A percentile compares a stretch with the other conserved stretches of the same genome.
Conservation (phyloP, 2,329 filamentous ascomycete genomes). For the Fusarium staphyleae region DNA sequence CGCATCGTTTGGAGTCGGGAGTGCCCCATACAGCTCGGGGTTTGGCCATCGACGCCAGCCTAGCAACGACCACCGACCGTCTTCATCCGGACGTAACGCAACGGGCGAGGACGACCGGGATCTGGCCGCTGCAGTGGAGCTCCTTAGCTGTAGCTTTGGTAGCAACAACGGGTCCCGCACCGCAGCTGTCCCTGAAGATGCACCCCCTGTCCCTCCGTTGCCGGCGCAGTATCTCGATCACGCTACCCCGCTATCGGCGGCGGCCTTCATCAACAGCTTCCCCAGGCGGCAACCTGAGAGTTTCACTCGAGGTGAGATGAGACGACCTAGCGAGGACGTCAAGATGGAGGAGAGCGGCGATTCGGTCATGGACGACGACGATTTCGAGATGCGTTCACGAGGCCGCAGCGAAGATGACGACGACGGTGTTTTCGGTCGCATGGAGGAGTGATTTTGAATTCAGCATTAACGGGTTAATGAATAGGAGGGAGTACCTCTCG, state of each 20-base stretch:
- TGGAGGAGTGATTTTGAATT: constrained; percentile 77
- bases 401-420: constrained; percentile 86
- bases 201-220: constrained; percentile 86
- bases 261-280: constrained; percentile 70
- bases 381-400: constrained; percentile 66
- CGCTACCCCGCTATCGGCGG: constrained; percentile 61
- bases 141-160: constrained; percentile 89
- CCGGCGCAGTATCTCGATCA: constrained; percentile 80
- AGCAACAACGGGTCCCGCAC: constrained; percentile 74
- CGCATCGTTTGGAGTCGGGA: constrained; percentile 58
- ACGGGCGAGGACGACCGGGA: constrained; percentile 85
- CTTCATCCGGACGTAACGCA: constrained; percentile 77
- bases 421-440: constrained; percentile 92
- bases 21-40: constrained; percentile 55
- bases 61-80: constrained; percentile 78
- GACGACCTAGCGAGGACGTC: constrained; percentile 61
- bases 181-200: constrained; percentile 70
- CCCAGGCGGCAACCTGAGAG: constrained; percentile 68
- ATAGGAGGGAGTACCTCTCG: constrained; percentile 39
- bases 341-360: constrained; percentile 73
- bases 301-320: constrained; percentile 67
- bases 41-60: constrained; percentile 72
- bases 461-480: constrained; percentile 39
- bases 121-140: constrained; percentile 86
- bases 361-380: constrained; percentile 70